A percentile compares a stretch with the other conserved stretches of the same genome.
Conservation (phyloP, 352 stramenopile genomes). For the Peronospora belbahrii region DNA sequence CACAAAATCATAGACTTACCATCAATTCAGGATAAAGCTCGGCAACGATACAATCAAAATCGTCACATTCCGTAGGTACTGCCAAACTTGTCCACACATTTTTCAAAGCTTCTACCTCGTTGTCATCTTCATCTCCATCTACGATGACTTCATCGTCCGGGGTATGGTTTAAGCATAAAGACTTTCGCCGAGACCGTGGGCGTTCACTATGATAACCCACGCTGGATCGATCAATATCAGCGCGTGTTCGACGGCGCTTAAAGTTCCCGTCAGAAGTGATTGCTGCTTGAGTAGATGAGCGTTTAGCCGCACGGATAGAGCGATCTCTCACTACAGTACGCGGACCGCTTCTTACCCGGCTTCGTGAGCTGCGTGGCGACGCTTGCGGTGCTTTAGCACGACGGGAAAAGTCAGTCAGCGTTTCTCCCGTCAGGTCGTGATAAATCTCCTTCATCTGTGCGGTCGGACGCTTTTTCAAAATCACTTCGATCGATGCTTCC, state of each 20-base stretch:
- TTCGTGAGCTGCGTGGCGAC: conserved; percentile 17
- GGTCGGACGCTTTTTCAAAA: conserved; percentile 69
- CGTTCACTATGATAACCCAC: conserved; percentile 9
- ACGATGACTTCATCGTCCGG: conserved; percentile 13
- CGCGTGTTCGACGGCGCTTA: conserved; percentile 24
- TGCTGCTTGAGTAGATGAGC: conserved; percentile 5
- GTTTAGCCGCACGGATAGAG: conserved; percentile 10
- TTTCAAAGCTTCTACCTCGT: conserved; percentile 11
- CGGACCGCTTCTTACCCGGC: conserved; percentile 16
- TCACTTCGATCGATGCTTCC: conserved; percentile 57
- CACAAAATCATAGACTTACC: conserved; percentile 16
- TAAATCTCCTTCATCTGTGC: conserved; percentile 68
- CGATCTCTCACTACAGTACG: conserved; percentile 7
- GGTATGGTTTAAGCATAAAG: conserved; percentile 11
- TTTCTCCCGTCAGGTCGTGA: conserved; percentile 45
- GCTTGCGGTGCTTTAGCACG: conserved; percentile 14
- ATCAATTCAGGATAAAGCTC: conserved; percentile 37
- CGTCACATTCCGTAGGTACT: conserved; percentile 15
- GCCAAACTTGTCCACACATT: conserved; percentile 19
- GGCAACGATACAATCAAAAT: conserved; percentile 39
- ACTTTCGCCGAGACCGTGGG: conserved; percentile 17
- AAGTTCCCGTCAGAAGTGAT: conserved; percentile 13
- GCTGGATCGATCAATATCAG: conserved; percentile 16
- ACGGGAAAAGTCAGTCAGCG: conserved; percentile 41
- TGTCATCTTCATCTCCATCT: conserved; percentile 3